phyloP scores from a whole-genome alignment of 495 filamentous ascomycete species.

The Hamigera avellanea region DNA sequence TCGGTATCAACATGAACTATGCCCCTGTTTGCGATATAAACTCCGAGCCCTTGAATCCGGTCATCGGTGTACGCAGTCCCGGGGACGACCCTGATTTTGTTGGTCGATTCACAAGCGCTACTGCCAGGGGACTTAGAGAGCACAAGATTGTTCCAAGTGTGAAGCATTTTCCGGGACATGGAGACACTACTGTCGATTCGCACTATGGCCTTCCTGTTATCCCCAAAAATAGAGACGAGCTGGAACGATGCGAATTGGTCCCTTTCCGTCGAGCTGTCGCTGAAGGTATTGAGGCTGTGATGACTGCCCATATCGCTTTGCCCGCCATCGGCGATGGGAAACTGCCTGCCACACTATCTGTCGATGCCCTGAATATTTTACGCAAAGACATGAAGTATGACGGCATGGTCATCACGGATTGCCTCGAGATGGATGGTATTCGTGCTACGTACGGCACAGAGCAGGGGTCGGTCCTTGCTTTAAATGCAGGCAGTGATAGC shows the following conservation, averaged over 20 bases:
- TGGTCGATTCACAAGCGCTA: constrained; percentile 24
- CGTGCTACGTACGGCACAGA: constrained; percentile 34
- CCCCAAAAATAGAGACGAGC: constrained; percentile 22
- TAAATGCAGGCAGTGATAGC: constrained; percentile 38
- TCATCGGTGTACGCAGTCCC: constrained; percentile 30
- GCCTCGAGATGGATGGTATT: constrained; percentile 37
- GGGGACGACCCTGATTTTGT: constrained; percentile 31
- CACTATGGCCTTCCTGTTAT: constrained; percentile 32
- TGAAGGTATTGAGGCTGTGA: constrained; percentile 28
- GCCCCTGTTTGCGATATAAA: constrained; percentile 34
- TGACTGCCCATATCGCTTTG: constrained; percentile 34
- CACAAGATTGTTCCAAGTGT: constrained; percentile 26
- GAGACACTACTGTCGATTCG: constrained; percentile 31
- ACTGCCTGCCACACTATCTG: constrained; percentile 27
- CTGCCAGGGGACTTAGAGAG: constrained; percentile 25
- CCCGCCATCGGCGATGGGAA: constrained; percentile 20
- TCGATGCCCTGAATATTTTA: constrained; percentile 24
- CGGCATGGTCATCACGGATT: constrained; percentile 30
- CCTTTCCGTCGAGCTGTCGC: constrained; percentile 33
- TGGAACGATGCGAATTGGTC: constrained; percentile 28
- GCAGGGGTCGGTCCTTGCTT: constrained; percentile 31
- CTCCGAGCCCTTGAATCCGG: constrained; percentile 32
- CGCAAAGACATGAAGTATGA: constrained; percentile 29
- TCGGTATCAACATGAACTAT: constrained; percentile 36
- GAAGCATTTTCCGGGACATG: constrained; percentile 35